Percentiles rank a stretch among this genome's conserved stretches.
phyloP scores from a whole-genome alignment of 306 rosid species.

The Nissolia schottii region DNA sequence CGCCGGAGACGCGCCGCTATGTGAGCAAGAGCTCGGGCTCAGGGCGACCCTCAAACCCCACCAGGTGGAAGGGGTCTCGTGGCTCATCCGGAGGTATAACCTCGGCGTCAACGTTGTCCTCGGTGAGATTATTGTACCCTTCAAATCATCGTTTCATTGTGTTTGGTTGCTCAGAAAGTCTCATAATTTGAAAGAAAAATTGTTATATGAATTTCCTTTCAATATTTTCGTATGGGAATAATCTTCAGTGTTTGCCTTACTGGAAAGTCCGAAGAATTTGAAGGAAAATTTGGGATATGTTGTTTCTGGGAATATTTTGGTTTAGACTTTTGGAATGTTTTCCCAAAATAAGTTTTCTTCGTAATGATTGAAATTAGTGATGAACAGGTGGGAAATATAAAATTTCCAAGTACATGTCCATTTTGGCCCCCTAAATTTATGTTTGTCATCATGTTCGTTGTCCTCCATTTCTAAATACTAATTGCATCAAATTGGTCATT shows the following conservation, averaged over 20 bases:
- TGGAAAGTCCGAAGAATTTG: background rate
- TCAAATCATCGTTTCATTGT: background rate
- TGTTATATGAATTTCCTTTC: too few relatives aligned
- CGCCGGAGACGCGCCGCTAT: constrained; percentile 26
- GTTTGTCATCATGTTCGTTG: too few relatives aligned
- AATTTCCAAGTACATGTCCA: too few relatives aligned
- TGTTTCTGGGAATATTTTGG: too few relatives aligned
- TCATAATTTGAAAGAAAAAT: background rate
- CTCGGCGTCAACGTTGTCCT: constrained; percentile 91
- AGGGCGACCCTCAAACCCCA: constrained; percentile 73
- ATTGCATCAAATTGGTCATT: background rate
- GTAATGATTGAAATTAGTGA: background rate
- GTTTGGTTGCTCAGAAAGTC: constrained; percentile 5
- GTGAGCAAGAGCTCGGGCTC: constrained; percentile 47
- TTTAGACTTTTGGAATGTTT: too few relatives aligned
- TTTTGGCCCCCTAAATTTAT: too few relatives aligned
- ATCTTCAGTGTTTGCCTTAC: constrained; percentile 3
- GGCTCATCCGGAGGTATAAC: constrained; percentile 71
- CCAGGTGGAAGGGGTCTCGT: constrained; percentile 84
- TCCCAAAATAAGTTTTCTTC: too few relatives aligned
- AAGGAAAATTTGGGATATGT: background rate
- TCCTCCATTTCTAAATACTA: too few relatives aligned
- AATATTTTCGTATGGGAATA: too few relatives aligned
- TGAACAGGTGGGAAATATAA: background rate
- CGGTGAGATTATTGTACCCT: constrained; percentile 41